Percentiles rank a stretch among this genome's conserved stretches.
Evolutionary conservation across 108 stramenopile genomes (phyloP).

Genomic region (Thalassiosira profunda): DNA sequence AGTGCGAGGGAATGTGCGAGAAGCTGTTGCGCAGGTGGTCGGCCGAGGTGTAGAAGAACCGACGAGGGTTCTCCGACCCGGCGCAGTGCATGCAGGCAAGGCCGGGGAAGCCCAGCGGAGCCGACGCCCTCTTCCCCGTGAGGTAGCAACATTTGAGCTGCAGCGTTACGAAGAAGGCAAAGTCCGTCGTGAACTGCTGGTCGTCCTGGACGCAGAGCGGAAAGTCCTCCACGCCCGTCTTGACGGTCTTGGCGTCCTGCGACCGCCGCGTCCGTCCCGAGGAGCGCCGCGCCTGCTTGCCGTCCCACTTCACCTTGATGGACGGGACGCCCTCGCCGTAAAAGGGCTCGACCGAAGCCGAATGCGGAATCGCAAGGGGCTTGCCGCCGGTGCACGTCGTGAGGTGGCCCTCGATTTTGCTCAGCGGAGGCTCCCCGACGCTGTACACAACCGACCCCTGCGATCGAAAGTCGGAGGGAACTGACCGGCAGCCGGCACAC

Average conservation of each 20-base stretch:
- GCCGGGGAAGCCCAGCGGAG: slow-evolving; percentile 54
- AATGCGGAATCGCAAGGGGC: slow-evolving; percentile 40
- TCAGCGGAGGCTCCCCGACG: slow-evolving; percentile 28
- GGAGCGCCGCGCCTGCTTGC: slow-evolving; percentile 1
- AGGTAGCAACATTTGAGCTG: slow-evolving; percentile 53
- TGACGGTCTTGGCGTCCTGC: slow-evolving; percentile 9
- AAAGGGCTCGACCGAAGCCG: slow-evolving; percentile 43
- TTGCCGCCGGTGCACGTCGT: slow-evolving; percentile 38
- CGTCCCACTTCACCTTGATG: slow-evolving; percentile 44
- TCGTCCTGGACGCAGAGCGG: slow-evolving; percentile 40
- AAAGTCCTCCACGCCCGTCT: slow-evolving; percentile 40
- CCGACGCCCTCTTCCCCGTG: slow-evolving; percentile 50
- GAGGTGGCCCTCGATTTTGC: slow-evolving; percentile 32
- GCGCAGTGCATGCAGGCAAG: slow-evolving; percentile 50
- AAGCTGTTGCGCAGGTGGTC: slow-evolving; percentile 58
- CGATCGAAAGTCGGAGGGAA: slow-evolving; percentile 40
- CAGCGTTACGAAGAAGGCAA: slow-evolving; percentile 41
- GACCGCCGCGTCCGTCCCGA: neutral
- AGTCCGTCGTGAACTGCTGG: slow-evolving; percentile 51
- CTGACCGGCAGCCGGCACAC: slow-evolving; percentile 39
- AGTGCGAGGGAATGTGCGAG: slow-evolving; percentile 53
- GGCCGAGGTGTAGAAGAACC: slow-evolving; percentile 58
- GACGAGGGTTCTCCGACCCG: slow-evolving; percentile 25
- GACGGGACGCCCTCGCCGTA: slow-evolving; percentile 40
- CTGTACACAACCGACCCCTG: slow-evolving; percentile 52